A percentile compares a stretch with the other conserved stretches of the same genome.
Evolutionary conservation across 305 asterid genomes (phyloP).

Genomic region (Withania somnifera): DNA sequence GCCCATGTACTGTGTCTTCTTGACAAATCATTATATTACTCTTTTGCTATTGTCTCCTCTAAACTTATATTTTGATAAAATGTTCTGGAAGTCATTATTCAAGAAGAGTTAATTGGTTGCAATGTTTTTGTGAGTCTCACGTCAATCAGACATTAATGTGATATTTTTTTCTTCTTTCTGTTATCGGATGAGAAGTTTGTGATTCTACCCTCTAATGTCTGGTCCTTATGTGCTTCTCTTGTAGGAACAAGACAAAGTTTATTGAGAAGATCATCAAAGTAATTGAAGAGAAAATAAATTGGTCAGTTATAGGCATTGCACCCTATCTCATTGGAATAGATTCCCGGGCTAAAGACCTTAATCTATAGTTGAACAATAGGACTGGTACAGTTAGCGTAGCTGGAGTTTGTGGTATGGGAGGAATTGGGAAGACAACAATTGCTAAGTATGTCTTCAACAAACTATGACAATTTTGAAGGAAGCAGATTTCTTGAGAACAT

Average conservation of each 20-base stretch:
- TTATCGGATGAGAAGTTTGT: not conserved
- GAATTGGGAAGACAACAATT: conserved; percentile 13
- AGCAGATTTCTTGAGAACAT: conserved; percentile 8
- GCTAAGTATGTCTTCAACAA: conserved; percentile 4
- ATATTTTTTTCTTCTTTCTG: not conserved
- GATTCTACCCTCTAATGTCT: not conserved
- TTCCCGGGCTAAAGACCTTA: not conserved
- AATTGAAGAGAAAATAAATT: not conserved
- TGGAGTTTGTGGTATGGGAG: conserved; percentile 7
- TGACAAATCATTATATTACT: not conserved
- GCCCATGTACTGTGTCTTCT: not conserved
- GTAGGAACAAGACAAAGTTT: not conserved
- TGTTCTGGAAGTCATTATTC: not conserved
- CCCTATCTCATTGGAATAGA: not conserved
- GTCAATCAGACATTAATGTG: too few relatives aligned
- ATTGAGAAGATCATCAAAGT: not conserved
- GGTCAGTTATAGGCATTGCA: not conserved
- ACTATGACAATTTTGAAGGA: not conserved
- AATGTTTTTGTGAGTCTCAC: not conserved
- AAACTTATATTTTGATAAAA: not conserved
- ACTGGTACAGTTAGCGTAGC: not conserved
- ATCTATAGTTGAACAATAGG: not conserved
- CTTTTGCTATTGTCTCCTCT: not conserved
- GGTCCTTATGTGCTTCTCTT: not conserved
- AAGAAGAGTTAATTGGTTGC: not conserved